These are phyloP conservation scores for Astrephomene gubernaculifera DNA, from an alignment of 139 green algal species.

Conservation along the genomic window DNA sequence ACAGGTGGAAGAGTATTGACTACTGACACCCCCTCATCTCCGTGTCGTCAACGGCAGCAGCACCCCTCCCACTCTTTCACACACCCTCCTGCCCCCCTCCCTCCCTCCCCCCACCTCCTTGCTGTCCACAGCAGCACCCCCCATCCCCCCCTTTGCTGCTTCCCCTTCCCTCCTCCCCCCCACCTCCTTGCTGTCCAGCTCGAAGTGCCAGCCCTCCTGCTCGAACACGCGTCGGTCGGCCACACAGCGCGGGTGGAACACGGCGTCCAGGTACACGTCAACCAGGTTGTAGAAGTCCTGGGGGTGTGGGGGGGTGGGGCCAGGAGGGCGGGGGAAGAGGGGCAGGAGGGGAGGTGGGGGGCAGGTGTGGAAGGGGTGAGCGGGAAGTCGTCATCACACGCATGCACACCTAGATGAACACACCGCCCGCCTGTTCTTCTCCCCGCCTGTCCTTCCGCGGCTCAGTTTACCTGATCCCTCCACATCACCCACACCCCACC, in stretches of 20 bases:
- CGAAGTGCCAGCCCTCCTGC: constrained; percentile 93
- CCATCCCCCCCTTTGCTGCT: not conserved
- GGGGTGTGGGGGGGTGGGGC: constrained; percentile 44
- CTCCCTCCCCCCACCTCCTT: too few species aligned
- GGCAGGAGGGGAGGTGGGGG: not conserved
- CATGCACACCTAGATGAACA: not conserved
- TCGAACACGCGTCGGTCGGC: constrained; percentile 90
- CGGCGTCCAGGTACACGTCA: constrained; percentile 99
- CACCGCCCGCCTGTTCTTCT: not conserved
- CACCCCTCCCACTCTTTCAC: not conserved
- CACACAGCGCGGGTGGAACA: constrained; percentile 95
- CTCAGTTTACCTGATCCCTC: not conserved
- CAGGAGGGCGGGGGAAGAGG: not conserved
- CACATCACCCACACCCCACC: constrained; percentile 43
- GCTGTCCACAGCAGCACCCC: too few species aligned
- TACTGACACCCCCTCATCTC: too few species aligned
- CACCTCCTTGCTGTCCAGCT: constrained; percentile 84
- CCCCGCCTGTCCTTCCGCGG: not conserved
- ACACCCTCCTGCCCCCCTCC: not conserved
- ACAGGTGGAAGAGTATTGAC: too few species aligned
- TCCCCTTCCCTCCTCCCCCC: not conserved
- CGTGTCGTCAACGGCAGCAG: too few species aligned
- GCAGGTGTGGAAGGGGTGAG: not conserved
- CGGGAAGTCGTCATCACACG: not conserved
- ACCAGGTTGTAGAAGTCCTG: constrained; percentile 99